Conservation (phyloP, 352 stramenopile genomes). For the Plasmopara muralis region DNA sequence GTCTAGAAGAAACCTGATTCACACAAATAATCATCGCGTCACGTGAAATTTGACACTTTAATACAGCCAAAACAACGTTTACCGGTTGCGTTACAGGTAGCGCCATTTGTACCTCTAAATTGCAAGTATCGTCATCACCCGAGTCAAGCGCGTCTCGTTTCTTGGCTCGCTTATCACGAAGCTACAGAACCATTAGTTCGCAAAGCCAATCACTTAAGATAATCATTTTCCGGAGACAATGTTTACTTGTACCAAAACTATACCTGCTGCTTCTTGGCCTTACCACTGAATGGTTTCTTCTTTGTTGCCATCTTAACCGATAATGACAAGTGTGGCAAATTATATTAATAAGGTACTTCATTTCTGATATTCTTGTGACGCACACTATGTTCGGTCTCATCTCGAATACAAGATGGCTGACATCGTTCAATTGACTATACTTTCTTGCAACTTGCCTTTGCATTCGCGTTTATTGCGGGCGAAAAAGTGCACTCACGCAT, state of each 20-base stretch:
- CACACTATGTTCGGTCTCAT: constrained; percentile 12
- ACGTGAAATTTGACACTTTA: not conserved
- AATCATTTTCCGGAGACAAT: too few species aligned
- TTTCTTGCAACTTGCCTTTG: constrained; percentile 26
- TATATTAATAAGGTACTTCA: not conserved
- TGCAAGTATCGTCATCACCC: constrained; percentile 9
- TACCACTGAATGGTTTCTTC: constrained; percentile 83
- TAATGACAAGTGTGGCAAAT: too few species aligned
- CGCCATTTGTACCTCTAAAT: not conserved
- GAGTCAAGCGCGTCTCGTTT: constrained; percentile 32
- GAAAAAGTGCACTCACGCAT: constrained; percentile 76
- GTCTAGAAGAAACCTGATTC: constrained; percentile 20
- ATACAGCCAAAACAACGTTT: not conserved
- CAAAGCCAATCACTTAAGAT: too few species aligned
- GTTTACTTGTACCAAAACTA: not conserved
- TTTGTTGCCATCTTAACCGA: constrained; percentile 25
- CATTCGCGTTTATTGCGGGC: constrained; percentile 54
- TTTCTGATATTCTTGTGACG: constrained; percentile 7
- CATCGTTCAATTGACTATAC: constrained; percentile 18
- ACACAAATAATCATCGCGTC: not conserved
- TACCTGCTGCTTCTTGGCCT: constrained; percentile 85
- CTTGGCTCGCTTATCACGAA: constrained; percentile 70
- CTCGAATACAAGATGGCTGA: constrained; percentile 7
- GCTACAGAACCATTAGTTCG: constrained; percentile 19
- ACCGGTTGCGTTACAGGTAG: constrained; percentile 14